Percentiles rank a stretch among this genome's conserved stretches.
Conservation (phyloP, 169 alveolate species). For the Eimeria sp. region DNA sequence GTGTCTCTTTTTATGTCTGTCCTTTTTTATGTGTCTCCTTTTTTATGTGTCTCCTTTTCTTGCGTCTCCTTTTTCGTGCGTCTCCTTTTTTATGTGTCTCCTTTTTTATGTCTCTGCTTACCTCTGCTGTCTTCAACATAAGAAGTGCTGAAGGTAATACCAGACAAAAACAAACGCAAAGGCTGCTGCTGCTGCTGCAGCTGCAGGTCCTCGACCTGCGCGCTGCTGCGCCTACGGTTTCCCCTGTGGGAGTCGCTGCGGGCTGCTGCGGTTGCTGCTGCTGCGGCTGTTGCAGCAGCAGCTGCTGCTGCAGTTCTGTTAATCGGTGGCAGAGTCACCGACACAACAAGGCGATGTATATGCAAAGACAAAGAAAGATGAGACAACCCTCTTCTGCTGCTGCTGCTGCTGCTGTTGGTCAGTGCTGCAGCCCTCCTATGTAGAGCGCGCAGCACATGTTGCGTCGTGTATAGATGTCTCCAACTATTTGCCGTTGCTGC, state of each 20-base stretch:
- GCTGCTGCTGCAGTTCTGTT: conserved; percentile 33
- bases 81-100: no score
- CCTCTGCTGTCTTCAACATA: conserved; percentile 3
- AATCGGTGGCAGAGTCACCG: not conserved
- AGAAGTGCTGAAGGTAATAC: not conserved
- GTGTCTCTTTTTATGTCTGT: no score
- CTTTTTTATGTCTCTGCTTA: not conserved
- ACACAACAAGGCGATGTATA: conserved; percentile 22
- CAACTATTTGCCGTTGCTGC: not conserved
- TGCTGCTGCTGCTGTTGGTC: not conserved
- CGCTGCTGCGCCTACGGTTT: conserved; percentile 20
- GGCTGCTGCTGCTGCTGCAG: conserved; percentile 69
- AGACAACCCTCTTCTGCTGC: conserved; percentile 1
- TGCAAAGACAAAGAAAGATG: not conserved
- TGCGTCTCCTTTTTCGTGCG: no score
- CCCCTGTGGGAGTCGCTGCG: not conserved
- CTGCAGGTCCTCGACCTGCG: conserved; percentile 19
- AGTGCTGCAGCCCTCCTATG: not conserved
- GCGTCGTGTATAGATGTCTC: no score
- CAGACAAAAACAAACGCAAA: conserved; percentile 8
- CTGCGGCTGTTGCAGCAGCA: not conserved
- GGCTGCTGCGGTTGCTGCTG: not conserved
- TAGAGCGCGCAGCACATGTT: no score
- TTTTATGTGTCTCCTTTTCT: no score
- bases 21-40: no score